Base-by-base conservation (phyloP, 2,329 filamentous ascomycete species). In the Pestalotiopsis sp. region DNA sequence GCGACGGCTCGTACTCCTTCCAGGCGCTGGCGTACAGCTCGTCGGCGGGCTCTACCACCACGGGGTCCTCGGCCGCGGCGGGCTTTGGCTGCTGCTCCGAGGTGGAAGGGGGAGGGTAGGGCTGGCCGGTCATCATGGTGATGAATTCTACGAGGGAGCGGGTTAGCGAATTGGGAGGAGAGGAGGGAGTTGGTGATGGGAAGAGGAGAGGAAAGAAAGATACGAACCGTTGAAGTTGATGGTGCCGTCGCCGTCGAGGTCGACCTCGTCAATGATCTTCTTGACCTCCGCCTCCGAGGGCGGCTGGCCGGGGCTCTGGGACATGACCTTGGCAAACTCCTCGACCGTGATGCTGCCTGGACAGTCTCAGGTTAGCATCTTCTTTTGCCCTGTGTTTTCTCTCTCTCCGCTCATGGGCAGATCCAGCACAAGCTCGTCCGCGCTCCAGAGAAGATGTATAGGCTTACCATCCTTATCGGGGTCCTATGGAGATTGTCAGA, bases 71-170 rank as follows among this genome's bases (percentile, higher is more conserved):
- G 11, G 76, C 75, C 57, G 75, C 73, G 71, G 75, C 78, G 2
- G 76, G 80, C 1, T 79, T n/a, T n/a, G n/a, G n/a, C n/a, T n/a
- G n/a, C n/a, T n/a, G n/a, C n/a, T n/a, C n/a, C n/a, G n/a, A n/a
- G n/a, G n/a, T n/a, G n/a, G n/a, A n/a, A n/a, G n/a, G n/a, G n/a
- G 61, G 61, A 25, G 38, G 41, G 61, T 76, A 78, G 2, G 76
- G 73, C 65, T 79, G 77, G 17, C 80, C 80, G 0, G 80, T 82
- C 80, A 81, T 82, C 80, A 82, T 82, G 9, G 79, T 77, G 71
- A 81, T 81, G 69, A 82, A 82, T 69, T 81, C 80, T 81, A 57
- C 4, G 13, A 13, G 52, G 7, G 23, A 12, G n/a, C 27, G 25
- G 14, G 39, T 36, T 4, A 45, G 17, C 1, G 9, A 36, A 14